Percentiles rank a stretch among this genome's conserved stretches.
phyloP scores from a whole-genome alignment of 2,329 filamentous ascomycete genomes.

The Hyphodiscus sp. region DNA sequence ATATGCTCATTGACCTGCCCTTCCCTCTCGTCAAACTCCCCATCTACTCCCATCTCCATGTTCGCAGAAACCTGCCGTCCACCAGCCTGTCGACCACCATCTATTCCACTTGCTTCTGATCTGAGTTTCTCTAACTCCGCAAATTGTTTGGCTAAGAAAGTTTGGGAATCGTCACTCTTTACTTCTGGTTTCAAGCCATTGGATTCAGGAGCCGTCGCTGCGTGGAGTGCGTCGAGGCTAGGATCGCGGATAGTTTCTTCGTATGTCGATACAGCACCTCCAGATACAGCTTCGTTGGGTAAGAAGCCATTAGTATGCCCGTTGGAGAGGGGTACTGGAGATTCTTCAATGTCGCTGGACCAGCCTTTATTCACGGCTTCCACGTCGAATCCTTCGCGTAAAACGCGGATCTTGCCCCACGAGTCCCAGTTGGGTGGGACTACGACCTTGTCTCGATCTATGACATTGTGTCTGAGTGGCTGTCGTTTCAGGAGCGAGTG shows the following conservation, averaged over 20 bases:
- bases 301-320: constrained; percentile 18
- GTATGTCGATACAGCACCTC: constrained; percentile 64
- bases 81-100: constrained; percentile 21
- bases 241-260: constrained; percentile 76
- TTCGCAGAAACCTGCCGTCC: constrained; percentile 16
- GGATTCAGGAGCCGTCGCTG: constrained; percentile 43
- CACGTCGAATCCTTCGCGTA: constrained; percentile 87
- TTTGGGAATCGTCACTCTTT: constrained; percentile 67
- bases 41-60: constrained; percentile 19
- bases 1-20: constrained; percentile 59
- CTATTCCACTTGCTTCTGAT: constrained; percentile 42
- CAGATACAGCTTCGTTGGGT: constrained; percentile 25
- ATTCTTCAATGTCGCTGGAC: constrained; percentile 72
- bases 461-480: constrained; percentile 82
- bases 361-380: constrained; percentile 80
- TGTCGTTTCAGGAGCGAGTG: constrained; percentile 75
- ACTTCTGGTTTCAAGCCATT: constrained; percentile 41
- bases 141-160: constrained; percentile 69
- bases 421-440: constrained; percentile 98
- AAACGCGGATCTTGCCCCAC: constrained; percentile 91
- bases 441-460: constrained; percentile 88
- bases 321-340: constrained; percentile 34
- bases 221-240: constrained; percentile 53
- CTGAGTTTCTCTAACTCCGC: constrained; percentile 63
- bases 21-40: constrained; percentile 22